Evolutionary conservation across 345 rosid species (phyloP), one percentile per base, ranked within the genome.

Genomic region (Litchi chinensis): DNA sequence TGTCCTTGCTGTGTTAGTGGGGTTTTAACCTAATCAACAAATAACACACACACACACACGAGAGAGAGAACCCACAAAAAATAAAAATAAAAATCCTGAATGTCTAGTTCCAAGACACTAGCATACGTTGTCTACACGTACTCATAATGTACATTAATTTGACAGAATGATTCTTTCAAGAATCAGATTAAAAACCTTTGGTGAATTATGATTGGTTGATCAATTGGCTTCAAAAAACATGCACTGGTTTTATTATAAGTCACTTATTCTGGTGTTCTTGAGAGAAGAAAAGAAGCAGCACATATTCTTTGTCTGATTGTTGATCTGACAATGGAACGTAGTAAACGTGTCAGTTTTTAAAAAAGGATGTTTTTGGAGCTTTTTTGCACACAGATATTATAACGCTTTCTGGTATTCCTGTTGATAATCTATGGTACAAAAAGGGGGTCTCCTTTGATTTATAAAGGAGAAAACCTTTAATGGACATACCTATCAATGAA

Each of bases 1-100:
- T 82, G 79, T 79, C 74, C 44, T 78, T 11, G 60, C 46, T 68
- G 54, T 41, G 48, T 73, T 73, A 73, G 75, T 73, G 81, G 84
- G 76, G 68, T 73, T 66, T 76, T 57, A 40, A 60, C 68, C 52
- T 43, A 50, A 39, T 66, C 75, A 48, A 57, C 26, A 75, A 54
- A 39, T 44, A 26, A 76, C 32, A 32, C 44, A 52, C 37, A 32
- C 37, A 32, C 37, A 32, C 3, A 32, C 3, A 2, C 37, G 3
- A 32, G 2, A 32, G 37, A 32, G 37, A 32, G 16, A 62, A 48
- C 50, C 37, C 50, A 16, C n/a, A 26, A 26, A 4, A 22, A 26
- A 73, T 21, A 39, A 52, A 72, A 73, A 54, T 13, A 65, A 65
- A 43, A 43, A 50, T 13, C 15, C n/a, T 54, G 5, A 18, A 54